phyloP scores from a whole-genome alignment of 306 rosid species.

The Hippophae tibetana region DNA sequence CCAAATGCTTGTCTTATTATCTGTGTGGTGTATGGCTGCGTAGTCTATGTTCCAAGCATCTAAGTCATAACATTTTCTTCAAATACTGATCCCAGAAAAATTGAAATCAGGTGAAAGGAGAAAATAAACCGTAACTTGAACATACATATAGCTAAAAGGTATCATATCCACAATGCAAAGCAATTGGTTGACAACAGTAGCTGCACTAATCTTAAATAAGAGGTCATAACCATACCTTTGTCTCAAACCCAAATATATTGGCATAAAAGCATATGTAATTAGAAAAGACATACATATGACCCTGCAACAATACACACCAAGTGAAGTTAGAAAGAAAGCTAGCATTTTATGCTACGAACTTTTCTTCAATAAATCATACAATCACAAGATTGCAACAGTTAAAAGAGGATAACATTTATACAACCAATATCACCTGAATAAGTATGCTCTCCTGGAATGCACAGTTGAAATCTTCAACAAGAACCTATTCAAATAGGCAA shows the following conservation, averaged over 20 bases:
- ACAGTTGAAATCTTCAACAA: constrained; percentile 91
- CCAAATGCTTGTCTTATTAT: no score
- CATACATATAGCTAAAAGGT: not conserved
- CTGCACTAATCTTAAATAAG: constrained; percentile 1
- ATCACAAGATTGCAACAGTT: no score
- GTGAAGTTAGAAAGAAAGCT: constrained; percentile 21
- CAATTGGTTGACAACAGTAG: constrained; percentile 1
- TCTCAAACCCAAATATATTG: constrained; percentile 90
- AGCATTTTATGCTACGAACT: no score
- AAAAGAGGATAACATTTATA: no score
- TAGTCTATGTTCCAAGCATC: no score
- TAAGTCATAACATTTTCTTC: no score
- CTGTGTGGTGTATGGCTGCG: no score
- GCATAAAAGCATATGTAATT: constrained; percentile 84
- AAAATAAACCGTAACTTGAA: not conserved
- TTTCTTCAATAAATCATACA: no score
- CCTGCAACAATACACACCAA: constrained; percentile 43
- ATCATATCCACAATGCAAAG: not conserved
- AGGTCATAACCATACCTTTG: constrained; percentile 55
- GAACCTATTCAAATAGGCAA: constrained; percentile 34
- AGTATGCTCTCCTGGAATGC: constrained; percentile 93
- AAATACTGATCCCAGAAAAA: not conserved
- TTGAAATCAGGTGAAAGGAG: not conserved
- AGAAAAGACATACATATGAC: constrained; percentile 89
- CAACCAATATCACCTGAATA: constrained; percentile 52